Conservation (phyloP, 495 filamentous ascomycete species). For the Mycothermus thermophilus region DNA sequence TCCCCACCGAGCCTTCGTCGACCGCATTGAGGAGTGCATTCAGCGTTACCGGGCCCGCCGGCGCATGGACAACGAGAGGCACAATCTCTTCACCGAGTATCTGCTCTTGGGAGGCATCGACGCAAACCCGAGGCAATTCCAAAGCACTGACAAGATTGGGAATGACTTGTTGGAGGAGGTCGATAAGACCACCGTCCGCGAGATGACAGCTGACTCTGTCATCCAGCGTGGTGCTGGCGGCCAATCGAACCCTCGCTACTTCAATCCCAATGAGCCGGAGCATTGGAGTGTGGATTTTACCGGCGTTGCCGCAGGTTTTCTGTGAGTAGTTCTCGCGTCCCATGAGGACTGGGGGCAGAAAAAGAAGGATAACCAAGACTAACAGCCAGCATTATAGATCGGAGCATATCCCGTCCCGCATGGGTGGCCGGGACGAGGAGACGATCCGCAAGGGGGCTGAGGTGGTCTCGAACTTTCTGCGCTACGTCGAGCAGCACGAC, state of each 20-base stretch:
- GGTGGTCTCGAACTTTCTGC: conserved; percentile 74
- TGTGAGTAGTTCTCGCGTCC: conserved; percentile 37
- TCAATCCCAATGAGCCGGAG: conserved; percentile 28
- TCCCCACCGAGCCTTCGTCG: conserved; percentile 14
- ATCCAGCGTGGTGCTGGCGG: conserved; percentile 25
- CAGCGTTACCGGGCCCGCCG: conserved; percentile 65
- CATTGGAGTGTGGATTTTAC: conserved; percentile 73
- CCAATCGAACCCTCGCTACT: conserved; percentile 22
- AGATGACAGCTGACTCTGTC: conserved; percentile 45
- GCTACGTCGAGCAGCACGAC: conserved; percentile 69
- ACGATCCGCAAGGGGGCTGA: conserved; percentile 14
- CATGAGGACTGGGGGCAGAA: too few relatives aligned
- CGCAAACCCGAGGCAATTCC: conserved; percentile 50
- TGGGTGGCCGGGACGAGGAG: conserved; percentile 10
- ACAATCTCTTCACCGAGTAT: conserved; percentile 61
- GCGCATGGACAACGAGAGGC: conserved; percentile 48
- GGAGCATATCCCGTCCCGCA: background rate
- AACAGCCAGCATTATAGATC: too few relatives aligned
- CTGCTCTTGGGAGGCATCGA: conserved; percentile 75
- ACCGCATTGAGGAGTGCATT: conserved; percentile 73
- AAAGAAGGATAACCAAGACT: too few relatives aligned
- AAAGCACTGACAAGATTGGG: conserved; percentile 40
- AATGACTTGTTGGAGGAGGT: conserved; percentile 39
- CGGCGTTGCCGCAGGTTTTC: conserved; percentile 58
- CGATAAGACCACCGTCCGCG: conserved; percentile 46